phyloP scores from a whole-genome alignment of 2,329 filamentous ascomycete genomes.

The Nemania bipapillata region DNA sequence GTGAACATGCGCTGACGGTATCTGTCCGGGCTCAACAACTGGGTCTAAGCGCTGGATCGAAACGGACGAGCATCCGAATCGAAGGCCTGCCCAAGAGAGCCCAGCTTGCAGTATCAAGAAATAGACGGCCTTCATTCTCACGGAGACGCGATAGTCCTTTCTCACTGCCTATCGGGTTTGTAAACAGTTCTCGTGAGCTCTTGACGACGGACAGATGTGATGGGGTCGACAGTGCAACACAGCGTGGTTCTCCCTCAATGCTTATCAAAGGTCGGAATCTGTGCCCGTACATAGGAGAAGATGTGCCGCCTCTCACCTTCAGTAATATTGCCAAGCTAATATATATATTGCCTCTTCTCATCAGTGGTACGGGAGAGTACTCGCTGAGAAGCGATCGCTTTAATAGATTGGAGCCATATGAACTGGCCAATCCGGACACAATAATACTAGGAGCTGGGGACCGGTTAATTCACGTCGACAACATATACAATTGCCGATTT shows the following conservation, averaged over 20 bases:
- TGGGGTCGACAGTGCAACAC: not conserved
- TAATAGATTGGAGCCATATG: conserved; percentile 28
- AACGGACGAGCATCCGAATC: conserved; percentile 49
- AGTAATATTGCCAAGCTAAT: conserved; percentile 25
- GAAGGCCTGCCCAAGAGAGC: conserved; percentile 47
- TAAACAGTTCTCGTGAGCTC: not conserved
- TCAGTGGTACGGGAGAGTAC: not conserved
- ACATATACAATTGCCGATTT: conserved; percentile 28
- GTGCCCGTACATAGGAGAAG: not conserved
- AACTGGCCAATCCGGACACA: conserved; percentile 21
- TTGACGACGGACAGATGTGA: not conserved
- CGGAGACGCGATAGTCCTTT: no score
- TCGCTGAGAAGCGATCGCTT: not conserved
- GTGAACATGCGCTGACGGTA: conserved; percentile 49
- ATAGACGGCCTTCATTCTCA: conserved; percentile 29
- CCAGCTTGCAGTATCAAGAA: conserved; percentile 40
- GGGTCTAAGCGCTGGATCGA: conserved; percentile 50
- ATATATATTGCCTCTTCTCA: conserved; percentile 3
- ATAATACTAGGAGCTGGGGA: not conserved
- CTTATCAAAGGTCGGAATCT: not conserved
- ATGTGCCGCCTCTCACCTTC: conserved; percentile 23
- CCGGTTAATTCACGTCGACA: conserved; percentile 29
- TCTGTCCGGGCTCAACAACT: conserved; percentile 47
- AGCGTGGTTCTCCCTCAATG: not conserved
- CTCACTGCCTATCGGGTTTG: not conserved